These are phyloP conservation scores for Colletotrichum phormii DNA, from an alignment of 2,329 filamentous ascomycete species.

Conservation along the genomic window DNA sequence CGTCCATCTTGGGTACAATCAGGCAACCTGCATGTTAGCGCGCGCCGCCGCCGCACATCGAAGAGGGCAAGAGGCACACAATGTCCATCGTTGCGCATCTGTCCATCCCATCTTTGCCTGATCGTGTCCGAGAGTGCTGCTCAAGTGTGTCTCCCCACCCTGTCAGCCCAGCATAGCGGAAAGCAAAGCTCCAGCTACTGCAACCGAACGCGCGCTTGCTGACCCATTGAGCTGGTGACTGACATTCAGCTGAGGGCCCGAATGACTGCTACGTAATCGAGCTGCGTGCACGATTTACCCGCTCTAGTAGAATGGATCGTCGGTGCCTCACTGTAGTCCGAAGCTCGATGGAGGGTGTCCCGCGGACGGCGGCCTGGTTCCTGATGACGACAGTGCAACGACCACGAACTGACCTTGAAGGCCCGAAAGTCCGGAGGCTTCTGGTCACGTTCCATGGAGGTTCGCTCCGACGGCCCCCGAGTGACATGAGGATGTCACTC, in stretches of 20 bases:
- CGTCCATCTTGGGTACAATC: slow-evolving; percentile 21
- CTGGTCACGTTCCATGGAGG: neutral
- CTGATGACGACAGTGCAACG: slow-evolving; percentile 30
- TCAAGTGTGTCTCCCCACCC: neutral
- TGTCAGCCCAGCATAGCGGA: slow-evolving; percentile 8
- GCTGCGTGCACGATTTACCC: slow-evolving; percentile 1
- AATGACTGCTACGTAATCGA: slow-evolving; percentile 36
- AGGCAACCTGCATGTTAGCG: slow-evolving; percentile 23
- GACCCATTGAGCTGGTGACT: slow-evolving; percentile 30
- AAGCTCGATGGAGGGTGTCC: neutral
- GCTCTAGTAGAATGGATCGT: slow-evolving; percentile 25
- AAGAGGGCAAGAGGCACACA: slow-evolving; percentile 4
- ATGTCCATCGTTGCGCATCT: slow-evolving; percentile 4
- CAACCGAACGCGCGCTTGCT: slow-evolving; percentile 14
- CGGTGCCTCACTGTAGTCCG: slow-evolving; percentile 24
- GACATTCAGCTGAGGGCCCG: slow-evolving; percentile 22
- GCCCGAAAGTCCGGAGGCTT: slow-evolving; percentile 32
- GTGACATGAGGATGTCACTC: slow-evolving; percentile 9
- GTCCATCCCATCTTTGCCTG: slow-evolving; percentile 23
- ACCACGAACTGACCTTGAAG: neutral
- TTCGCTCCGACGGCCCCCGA: slow-evolving; percentile 12
- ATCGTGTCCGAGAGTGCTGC: slow-evolving; percentile 1
- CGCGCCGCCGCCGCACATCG: slow-evolving; percentile 9
- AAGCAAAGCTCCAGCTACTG: slow-evolving; percentile 19
- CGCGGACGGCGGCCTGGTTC: slow-evolving; percentile 10